phyloP scores from a whole-genome alignment of 257 asterid species.

The Gynochthodes officinalis region DNA sequence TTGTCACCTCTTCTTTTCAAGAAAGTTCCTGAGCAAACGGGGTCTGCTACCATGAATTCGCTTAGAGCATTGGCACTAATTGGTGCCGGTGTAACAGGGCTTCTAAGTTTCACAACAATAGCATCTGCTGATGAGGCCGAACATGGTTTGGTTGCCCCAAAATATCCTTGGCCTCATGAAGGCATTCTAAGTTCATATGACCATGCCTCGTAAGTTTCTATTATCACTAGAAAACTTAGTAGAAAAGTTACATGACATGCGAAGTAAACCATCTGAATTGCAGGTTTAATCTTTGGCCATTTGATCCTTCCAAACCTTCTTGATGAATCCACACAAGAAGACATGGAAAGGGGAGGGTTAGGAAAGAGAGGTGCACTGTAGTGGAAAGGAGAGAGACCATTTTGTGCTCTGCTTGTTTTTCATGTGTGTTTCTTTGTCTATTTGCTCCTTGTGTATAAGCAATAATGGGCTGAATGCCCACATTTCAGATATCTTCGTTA shows the following conservation, averaged over 20 bases:
- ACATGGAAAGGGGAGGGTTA: not conserved
- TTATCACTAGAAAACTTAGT: too few species aligned
- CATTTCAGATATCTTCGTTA: not conserved
- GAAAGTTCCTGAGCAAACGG: constrained; percentile 36
- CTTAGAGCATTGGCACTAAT: constrained; percentile 28
- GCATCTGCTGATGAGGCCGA: constrained; percentile 81
- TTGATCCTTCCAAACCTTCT: too few species aligned
- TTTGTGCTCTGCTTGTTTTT: not conserved
- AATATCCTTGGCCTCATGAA: constrained; percentile 73
- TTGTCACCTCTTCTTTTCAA: constrained; percentile 20
- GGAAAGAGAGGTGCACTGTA: not conserved
- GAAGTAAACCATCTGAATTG: not conserved
- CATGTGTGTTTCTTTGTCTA: not conserved
- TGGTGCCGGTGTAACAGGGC: constrained; percentile 58
- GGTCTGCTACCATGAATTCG: constrained; percentile 43
- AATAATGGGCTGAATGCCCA: not conserved
- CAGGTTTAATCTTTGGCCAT: not conserved
- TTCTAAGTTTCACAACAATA: constrained; percentile 61
- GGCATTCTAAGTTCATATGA: constrained; percentile 77
- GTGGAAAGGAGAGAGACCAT: not conserved
- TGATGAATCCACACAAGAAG: not conserved
- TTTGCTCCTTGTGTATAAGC: not conserved
- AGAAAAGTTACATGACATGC: not conserved
- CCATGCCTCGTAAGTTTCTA: constrained; percentile 66
- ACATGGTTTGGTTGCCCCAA: constrained; percentile 61